Conservation (phyloP, 768 basidiomycete species). For the Amanita phalloides region DNA sequence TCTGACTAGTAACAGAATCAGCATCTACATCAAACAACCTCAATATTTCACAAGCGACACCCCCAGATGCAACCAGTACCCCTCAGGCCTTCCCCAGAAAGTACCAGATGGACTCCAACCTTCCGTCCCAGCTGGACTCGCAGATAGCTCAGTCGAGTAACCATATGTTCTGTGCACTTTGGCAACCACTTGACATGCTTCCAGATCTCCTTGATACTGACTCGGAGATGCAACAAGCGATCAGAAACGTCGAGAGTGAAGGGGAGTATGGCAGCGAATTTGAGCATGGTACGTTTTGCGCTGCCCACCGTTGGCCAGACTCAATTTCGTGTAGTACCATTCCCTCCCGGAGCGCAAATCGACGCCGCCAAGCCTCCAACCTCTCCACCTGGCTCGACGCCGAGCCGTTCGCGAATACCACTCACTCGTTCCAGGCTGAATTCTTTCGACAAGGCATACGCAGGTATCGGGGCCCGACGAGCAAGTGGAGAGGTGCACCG, state of each 20-base stretch:
- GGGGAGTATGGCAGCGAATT: constrained; percentile 15
- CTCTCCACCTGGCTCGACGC: constrained; percentile 1
- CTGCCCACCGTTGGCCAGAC: not conserved
- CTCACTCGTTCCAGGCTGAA: constrained; percentile 1
- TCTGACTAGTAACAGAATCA: constrained; percentile 20
- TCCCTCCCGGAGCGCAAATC: constrained; percentile 6
- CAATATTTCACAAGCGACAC: constrained; percentile 26
- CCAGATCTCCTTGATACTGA: constrained; percentile 60
- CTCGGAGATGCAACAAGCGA: constrained; percentile 60
- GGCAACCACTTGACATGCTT: constrained; percentile 6
- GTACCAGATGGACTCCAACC: constrained; percentile 19
- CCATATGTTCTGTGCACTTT: not conserved
- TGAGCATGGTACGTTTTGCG: not conserved
- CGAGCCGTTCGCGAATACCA: constrained; percentile 4
- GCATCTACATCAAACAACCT: constrained; percentile 26
- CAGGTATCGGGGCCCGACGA: not conserved
- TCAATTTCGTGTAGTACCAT: constrained; percentile 9
- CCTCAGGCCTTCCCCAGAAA: constrained; percentile 47
- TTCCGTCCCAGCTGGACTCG: constrained; percentile 20
- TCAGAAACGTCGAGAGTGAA: constrained; percentile 44
- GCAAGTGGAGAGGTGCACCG: constrained; percentile 1
- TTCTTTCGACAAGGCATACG: constrained; percentile 5
- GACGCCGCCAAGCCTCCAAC: not conserved
- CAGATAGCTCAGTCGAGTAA: constrained; percentile 39
- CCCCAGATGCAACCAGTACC: constrained; percentile 44